These are phyloP conservation scores for Elsinoe ampelina DNA, from an alignment of 2,329 filamentous ascomycete species.

Conservation along the genomic window DNA sequence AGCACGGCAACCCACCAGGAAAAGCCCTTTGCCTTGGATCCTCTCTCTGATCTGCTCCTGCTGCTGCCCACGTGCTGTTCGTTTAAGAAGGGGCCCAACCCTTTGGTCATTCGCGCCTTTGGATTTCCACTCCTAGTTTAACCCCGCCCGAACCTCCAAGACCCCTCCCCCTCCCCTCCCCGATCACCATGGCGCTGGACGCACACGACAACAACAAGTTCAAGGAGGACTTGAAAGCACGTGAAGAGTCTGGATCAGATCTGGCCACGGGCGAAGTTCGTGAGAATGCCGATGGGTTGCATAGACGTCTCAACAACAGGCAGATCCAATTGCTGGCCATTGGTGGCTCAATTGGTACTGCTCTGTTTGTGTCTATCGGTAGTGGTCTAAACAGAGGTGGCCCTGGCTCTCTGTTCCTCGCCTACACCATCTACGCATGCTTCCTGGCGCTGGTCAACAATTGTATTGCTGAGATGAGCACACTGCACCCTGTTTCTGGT, in stretches of 20 bases:
- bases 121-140: neutral
- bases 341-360: constrained; percentile 22
- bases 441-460: constrained; percentile 55
- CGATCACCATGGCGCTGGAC: constrained; percentile 1
- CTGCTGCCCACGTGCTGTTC: neutral
- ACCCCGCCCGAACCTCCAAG: neutral
- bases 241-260: constrained; percentile 12
- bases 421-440: constrained; percentile 47
- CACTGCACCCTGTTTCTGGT: constrained; percentile 51
- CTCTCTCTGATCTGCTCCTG: too few species aligned
- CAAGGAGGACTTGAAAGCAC: constrained; percentile 8
- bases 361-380: constrained; percentile 42
- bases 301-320: constrained; percentile 45
- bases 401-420: constrained; percentile 46
- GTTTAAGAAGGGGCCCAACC: constrained; percentile 7
- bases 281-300: constrained; percentile 30
- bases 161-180: neutral
- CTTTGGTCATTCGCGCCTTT: neutral
- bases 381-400: constrained; percentile 42
- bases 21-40: neutral
- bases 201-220: constrained; percentile 11
- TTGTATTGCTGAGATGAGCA: constrained; percentile 54
- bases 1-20: neutral
- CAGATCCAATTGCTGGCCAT: constrained; percentile 27
- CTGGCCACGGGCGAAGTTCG: constrained; percentile 21